Evolutionary conservation across 768 basidiomycete genomes (phyloP).

Genomic region (Termitomyces sp.): DNA sequence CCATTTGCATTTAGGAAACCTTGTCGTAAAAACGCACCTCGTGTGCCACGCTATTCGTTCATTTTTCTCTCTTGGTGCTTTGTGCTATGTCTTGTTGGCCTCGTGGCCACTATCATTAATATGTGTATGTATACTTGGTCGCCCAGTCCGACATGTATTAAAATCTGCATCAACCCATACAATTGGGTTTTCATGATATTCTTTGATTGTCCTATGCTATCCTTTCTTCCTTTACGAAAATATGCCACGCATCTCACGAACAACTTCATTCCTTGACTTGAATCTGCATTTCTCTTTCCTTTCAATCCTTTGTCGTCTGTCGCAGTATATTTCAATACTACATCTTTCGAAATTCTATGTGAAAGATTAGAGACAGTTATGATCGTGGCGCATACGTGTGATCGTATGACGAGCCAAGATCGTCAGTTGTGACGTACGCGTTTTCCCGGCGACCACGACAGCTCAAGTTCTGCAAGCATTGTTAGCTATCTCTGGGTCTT

Average conservation of each 20-base stretch:
- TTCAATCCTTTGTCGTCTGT: background rate
- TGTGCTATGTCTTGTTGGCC: conserved; percentile 1
- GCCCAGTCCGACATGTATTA: conserved; percentile 12
- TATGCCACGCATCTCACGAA: conserved; percentile 4
- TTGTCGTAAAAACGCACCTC: conserved; percentile 6
- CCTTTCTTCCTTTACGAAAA: conserved; percentile 1
- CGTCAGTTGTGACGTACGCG: conserved; percentile 1
- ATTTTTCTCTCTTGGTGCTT: background rate
- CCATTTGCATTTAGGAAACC: conserved; percentile 4
- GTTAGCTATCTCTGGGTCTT: background rate
- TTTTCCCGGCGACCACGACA: background rate
- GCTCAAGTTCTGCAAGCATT: background rate
- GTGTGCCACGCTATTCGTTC: conserved; percentile 3
- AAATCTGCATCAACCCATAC: conserved; percentile 8
- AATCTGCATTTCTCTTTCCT: background rate
- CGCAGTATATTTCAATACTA: background rate
- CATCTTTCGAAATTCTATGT: background rate
- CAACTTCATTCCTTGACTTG: background rate
- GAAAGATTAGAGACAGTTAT: background rate
- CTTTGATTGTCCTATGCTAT: conserved; percentile 6
- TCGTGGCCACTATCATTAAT: conserved; percentile 5
- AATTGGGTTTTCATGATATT: conserved; percentile 2
- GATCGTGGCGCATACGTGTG: background rate
- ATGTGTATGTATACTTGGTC: conserved; percentile 11
- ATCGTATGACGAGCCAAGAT: background rate